phyloP scores from a whole-genome alignment of 805 yeast species.

The Saccharomycopsis schoenii region DNA sequence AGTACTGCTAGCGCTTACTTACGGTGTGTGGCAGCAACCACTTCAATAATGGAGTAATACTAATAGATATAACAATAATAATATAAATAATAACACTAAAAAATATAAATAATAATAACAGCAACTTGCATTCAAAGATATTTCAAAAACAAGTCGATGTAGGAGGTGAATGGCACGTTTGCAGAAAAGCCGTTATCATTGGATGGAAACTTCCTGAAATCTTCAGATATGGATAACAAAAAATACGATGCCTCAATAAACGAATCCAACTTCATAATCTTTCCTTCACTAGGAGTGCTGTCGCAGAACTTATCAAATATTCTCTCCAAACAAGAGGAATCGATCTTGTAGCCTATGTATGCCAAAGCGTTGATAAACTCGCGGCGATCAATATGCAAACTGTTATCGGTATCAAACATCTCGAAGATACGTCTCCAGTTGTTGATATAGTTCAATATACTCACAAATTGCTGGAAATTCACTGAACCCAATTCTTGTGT shows the following conservation, averaged over 20 bases:
- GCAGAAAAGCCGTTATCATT: conserved; percentile 9
- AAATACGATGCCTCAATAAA: conserved; percentile 12
- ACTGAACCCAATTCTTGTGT: not conserved
- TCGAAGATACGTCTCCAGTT: conserved; percentile 14
- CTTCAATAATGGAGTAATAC: no score
- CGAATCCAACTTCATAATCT: conserved; percentile 14
- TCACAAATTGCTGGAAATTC: conserved; percentile 11
- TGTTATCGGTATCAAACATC: conserved; percentile 9
- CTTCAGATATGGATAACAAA: conserved; percentile 11
- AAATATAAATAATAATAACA: no score
- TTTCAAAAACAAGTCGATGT: conserved; percentile 9
- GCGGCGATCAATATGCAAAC: conserved; percentile 3
- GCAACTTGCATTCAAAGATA: not conserved
- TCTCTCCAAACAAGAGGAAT: not conserved
- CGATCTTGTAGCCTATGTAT: conserved; percentile 8
- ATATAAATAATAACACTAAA: no score
- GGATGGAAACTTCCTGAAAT: conserved; percentile 11
- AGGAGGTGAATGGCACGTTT: conserved; percentile 1
- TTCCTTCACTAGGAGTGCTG: not conserved
- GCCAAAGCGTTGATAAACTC: conserved; percentile 11
- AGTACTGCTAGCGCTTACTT: no score
- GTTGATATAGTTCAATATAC: conserved; percentile 6
- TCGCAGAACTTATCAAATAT: conserved; percentile 10
- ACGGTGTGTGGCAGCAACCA: not conserved
- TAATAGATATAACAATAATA: not conserved